Evolutionary conservation across 208 protist species (phyloP), one percentile per base, ranked within the genome.

Genomic region (Leishmania arabica): DNA sequence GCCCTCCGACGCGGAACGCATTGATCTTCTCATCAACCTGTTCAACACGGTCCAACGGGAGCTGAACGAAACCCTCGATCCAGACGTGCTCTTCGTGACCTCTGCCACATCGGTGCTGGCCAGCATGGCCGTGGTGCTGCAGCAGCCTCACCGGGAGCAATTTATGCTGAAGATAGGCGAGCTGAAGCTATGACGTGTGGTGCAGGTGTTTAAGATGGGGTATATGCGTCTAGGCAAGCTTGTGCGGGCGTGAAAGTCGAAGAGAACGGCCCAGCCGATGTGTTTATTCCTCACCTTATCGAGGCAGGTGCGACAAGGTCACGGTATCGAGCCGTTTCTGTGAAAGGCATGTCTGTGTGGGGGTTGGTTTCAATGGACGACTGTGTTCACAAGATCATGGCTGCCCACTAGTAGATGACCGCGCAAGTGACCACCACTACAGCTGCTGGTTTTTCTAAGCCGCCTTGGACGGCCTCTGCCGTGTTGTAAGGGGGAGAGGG

Each of bases 1-100:
- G 76, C 87, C 94, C 11, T 79, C 86, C 5, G 91, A 97, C 77
- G 75, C 77, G 31, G 89, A 91, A 72, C 86, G 92, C 17, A 88
- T 97, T 17, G 89, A 95, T 68, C 85, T 95, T 75, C 89, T 95
- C 82, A 91, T 95, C 80, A 90, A 75, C 73, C 82, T 97, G 8
- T 80, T 91, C 79, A 90, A 83, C 54, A 84, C 93, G 37, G 87
- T 95, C 8, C 82, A 93, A 74, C 80, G 87, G 1, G 92, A 96
- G 77, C 75, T 93, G 40, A 82, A 80, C 42, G 83, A 88, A 15
- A 87, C 87, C 17, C 78, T 95, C 34, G 92, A 97, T 54, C 92
- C 92, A 0, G 94, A 97, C 76, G 86, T 95, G 54, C 83, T 95
- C 24, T 94, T 96, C 76, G 87, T 97, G 49, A 89, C 86, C 17